phyloP scores from a whole-genome alignment of 2,329 filamentous ascomycete species.

The Dactylellina sp. region DNA sequence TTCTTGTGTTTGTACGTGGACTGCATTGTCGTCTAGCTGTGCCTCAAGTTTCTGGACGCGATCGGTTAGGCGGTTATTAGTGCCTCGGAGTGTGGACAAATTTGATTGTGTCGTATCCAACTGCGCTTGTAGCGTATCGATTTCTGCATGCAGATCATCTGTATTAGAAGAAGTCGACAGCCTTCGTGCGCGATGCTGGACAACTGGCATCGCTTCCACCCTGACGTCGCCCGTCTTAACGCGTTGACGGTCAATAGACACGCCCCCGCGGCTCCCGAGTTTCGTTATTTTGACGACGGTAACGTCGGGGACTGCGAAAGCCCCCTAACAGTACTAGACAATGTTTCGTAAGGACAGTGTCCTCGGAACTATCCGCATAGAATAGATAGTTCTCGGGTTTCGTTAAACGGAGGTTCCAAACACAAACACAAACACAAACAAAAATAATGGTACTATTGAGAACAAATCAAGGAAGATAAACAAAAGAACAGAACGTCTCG shows the following conservation, averaged over 20 bases:
- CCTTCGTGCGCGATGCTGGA: conserved; percentile 54
- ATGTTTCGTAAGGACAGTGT: conserved; percentile 44
- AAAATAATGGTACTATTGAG: conserved; percentile 8
- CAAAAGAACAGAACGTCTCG: conserved; percentile 44
- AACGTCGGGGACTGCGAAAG: conserved; percentile 54
- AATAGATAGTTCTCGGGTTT: conserved; percentile 37
- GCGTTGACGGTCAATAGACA: conserved; percentile 57
- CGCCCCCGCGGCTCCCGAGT: conserved; percentile 56
- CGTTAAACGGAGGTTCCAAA: conserved; percentile 18
- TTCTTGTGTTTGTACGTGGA: conserved; percentile 53
- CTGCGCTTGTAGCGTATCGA: conserved; percentile 54
- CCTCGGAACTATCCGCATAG: conserved; percentile 52
- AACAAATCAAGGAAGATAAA: too few relatives aligned
- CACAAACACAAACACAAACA: conserved; percentile 20
- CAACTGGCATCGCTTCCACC: conserved; percentile 52
- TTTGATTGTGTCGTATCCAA: conserved; percentile 54
- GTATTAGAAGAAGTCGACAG: conserved; percentile 50
- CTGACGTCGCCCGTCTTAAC: conserved; percentile 53
- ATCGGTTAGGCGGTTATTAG: conserved; percentile 52
- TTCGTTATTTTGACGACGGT: conserved; percentile 57
- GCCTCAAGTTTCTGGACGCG: conserved; percentile 53
- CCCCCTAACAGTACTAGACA: conserved; percentile 54
- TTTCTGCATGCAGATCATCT: conserved; percentile 50
- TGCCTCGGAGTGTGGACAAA: conserved; percentile 44
- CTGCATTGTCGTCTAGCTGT: conserved; percentile 54